A percentile compares a stretch with the other conserved stretches of the same genome.
Conservation (phyloP, 192 early-diverging fungal genomes). For the Umbelopsis ramanniana region DNA sequence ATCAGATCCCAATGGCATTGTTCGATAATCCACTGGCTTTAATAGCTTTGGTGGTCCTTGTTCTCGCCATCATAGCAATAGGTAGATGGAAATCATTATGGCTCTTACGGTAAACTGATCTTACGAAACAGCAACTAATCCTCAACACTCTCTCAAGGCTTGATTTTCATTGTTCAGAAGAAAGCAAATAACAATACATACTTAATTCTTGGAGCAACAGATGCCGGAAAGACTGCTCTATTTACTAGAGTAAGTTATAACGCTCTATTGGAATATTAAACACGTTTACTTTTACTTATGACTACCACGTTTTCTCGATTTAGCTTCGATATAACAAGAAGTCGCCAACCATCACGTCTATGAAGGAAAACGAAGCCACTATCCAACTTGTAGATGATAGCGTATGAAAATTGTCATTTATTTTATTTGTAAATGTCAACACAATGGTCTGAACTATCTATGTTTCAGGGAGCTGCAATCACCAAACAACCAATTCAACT, state of each 20-base stretch:
- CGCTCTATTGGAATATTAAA: not conserved
- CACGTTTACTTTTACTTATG: not conserved
- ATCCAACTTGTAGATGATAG: constrained; percentile 35
- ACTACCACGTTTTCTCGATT: not conserved
- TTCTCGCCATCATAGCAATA: not conserved
- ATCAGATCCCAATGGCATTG: constrained; percentile 10
- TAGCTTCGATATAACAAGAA: constrained; percentile 56
- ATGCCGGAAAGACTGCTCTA: constrained; percentile 42
- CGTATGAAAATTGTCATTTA: constrained; percentile 17
- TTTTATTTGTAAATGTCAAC: not conserved
- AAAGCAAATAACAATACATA: constrained; percentile 30
- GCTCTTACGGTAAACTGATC: not conserved
- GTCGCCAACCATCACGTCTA: constrained; percentile 65
- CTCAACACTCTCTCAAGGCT: not conserved
- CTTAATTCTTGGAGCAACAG: constrained; percentile 33
- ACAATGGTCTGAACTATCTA: not conserved
- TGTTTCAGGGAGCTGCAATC: not conserved
- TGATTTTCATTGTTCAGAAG: constrained; percentile 23
- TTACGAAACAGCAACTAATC: too few species aligned
- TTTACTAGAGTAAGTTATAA: constrained; percentile 31
- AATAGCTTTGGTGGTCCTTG: not conserved
- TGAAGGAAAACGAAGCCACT: constrained; percentile 71
- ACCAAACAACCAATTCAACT: constrained; percentile 54
- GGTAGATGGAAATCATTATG: not conserved
- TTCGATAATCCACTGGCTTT: constrained; percentile 19